Evolutionary conservation across 1,284 basidiomycete genomes (phyloP), one percentile per base, ranked within the genome.

Genomic region (Dichomitus squalens): DNA sequence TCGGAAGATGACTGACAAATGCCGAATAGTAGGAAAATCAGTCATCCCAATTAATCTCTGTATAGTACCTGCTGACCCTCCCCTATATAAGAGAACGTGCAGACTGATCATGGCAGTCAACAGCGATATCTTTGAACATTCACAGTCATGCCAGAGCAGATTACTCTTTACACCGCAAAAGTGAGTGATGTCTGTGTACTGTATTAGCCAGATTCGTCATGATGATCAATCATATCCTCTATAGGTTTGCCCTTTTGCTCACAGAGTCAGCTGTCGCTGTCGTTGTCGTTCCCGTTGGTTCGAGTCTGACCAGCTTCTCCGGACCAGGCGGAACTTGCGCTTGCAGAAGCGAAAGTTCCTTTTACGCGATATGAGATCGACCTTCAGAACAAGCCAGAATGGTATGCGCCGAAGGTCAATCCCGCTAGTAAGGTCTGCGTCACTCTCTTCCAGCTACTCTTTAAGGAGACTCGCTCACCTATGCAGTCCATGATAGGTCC

Each of bases 331-430:
- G 38, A 53, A 23, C 52, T 59, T 2, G 58, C 58, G 1, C 50
- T 59, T n/a, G 46, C 41, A 8, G 66, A 68, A 49, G 64, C 63
- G n/a, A 59, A 63, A 20, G 67, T 61, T 2, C 14, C 58, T 20
- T 67, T 54, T 50, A 66, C 50, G 14, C 16, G 53, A 0, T 67
- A 54, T 49, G 58, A 64, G 43, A 59, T 68, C 49, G 59, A 67
- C 49, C 52, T 67, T 25, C 27, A 34, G 64, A 72, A 76, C 69
- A 77, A 77, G 66, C 76, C 76, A 31, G 63, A 62, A 46, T 72
- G 85, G 86, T 87, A 85, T 66, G 77, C 80, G 0, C 75, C 79
- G 0, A 76, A 82, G 58, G 78, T 89, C 36, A 88, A 88, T 70
- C 81, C 82, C 1, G 84, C 81, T 1, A 79, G 80, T 68, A 87